These are phyloP conservation scores for Vitis hybrid DNA, from an alignment of 177 flowering plant genomes.

Conservation along the genomic window DNA sequence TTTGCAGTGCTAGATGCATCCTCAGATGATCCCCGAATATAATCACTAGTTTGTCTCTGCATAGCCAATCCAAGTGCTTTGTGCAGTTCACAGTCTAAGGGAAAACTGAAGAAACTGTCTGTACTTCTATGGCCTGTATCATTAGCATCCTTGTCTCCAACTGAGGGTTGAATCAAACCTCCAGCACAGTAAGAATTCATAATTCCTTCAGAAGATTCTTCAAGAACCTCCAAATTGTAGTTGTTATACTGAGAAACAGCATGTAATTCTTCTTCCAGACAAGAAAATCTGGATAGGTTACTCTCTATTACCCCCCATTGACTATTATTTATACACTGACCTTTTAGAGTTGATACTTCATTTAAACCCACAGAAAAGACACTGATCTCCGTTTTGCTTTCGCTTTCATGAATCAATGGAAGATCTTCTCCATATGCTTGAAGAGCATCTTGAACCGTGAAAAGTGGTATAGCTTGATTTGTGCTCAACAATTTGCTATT, in stretches of 20 bases:
- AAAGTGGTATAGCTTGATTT: conserved; percentile 15
- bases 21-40: conserved; percentile 14
- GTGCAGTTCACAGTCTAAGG: conserved; percentile 45
- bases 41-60: conserved; percentile 8
- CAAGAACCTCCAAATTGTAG: conserved; percentile 11
- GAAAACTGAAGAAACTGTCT: conserved; percentile 30
- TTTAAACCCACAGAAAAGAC: conserved; percentile 3
- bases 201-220: conserved; percentile 9
- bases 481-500: conserved; percentile 9
- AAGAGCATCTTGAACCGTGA: conserved; percentile 19
- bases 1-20: conserved; percentile 20
- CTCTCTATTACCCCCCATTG: conserved; percentile 22
- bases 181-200: conserved; percentile 16
- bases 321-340: conserved; percentile 11
- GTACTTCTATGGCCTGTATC: conserved; percentile 9
- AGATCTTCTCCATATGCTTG: conserved; percentile 12
- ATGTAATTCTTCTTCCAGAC: conserved; percentile 27
- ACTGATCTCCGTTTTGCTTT: conserved; percentile 11
- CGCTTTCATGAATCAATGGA: conserved; percentile 1
- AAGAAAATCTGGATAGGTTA: conserved; percentile 15
- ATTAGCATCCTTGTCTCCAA: conserved; percentile 10
- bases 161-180: conserved; percentile 20
- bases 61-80: conserved; percentile 46
- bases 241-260: conserved; percentile 6
- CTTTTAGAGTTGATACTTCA: conserved; percentile 16